Percentiles rank a stretch among this genome's conserved stretches.
These are phyloP conservation scores for Candida mattraensis DNA, from an alignment of 805 yeast species.

Conservation along the genomic window DNA sequence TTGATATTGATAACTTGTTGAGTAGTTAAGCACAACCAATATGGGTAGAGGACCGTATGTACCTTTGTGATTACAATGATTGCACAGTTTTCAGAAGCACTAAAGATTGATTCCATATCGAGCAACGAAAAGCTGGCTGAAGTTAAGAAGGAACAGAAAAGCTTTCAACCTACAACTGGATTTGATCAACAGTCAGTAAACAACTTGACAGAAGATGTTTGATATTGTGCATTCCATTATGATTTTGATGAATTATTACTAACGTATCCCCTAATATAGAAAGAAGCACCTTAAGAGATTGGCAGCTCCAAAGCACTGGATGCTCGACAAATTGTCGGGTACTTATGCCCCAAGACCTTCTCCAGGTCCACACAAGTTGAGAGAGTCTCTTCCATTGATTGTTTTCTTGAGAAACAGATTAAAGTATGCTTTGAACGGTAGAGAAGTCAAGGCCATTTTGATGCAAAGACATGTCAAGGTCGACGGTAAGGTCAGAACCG, in stretches of 20 bases:
- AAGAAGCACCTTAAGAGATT: conserved; percentile 99
- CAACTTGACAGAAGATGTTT: no score
- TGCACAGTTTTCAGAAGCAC: no score
- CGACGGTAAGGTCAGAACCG: conserved; percentile 99
- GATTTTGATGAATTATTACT: no score
- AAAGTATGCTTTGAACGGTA: conserved; percentile 98
- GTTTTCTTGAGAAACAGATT: conserved; percentile 98
- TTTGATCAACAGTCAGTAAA: no score
- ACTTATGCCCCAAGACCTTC: conserved; percentile 99
- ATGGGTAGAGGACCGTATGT: conserved; percentile 82
- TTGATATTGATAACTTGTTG: no score
- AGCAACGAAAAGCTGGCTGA: no score
- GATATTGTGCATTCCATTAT: no score
- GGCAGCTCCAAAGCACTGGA: conserved; percentile 99
- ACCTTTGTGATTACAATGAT: no score
- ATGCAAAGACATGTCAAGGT: conserved; percentile 98
- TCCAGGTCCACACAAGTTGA: conserved; percentile 98
- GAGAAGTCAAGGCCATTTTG: conserved; percentile 97
- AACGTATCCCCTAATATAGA: conserved; percentile 46
- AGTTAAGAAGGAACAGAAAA: conserved; percentile 1
- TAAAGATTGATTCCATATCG: no score
- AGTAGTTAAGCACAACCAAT: conserved; percentile 32
- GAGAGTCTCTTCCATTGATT: conserved; percentile 96
- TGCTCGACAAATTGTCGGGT: conserved; percentile 99
- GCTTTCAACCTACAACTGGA: no score